Evolutionary conservation across 176 grass and related monocot species (phyloP), one percentile per base, ranked within the genome.

Genomic region (Aegilops speltoides): DNA sequence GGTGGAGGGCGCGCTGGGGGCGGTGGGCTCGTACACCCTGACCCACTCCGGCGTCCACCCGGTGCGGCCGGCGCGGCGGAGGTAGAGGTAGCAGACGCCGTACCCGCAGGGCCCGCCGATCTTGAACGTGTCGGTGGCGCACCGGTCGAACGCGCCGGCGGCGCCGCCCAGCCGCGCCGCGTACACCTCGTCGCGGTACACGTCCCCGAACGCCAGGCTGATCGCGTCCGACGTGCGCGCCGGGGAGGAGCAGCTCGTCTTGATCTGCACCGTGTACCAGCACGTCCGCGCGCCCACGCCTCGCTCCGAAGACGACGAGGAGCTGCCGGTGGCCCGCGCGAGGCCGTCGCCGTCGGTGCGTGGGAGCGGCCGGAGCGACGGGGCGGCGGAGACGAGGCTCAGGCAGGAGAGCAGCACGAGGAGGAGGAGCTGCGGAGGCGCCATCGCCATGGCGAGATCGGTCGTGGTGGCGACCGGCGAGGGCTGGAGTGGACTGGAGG

Each of bases 41-140:
- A 98, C 82, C 86, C 91, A 95, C 24, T 93, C 82, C 1, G 96
- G 96, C 64, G 81, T 87, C 93, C 93, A 98, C 19, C 93, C 90
- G 33, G 54, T 84, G 33, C 73, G 15, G 1, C 93, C 91, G 17
- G 86, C 43, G 37, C 96, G 89, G 76, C 90, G 83, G 80, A 98
- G 84, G 81, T 98, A 98, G 43, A 98, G 86, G 86, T 95, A 98
- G 91, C 93, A 98, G 74, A 93, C 81, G 46, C 91, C 93, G 79
- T 95, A 95, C 28, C 93, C 93, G 52, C 95, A 98, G 13, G 96
- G 96, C 0, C 96, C 96, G 5, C 73, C 22, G 25, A 95, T 84
- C 17, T 45, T 70, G 88, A 94, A 98, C 37, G 91, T 95, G 84
- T 98, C 96, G 16, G 79, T 95, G 84, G 93, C 88, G 84, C 96